Conservation (phyloP, 169 alveolate genomes). For the Perkinsus marinus region DNA sequence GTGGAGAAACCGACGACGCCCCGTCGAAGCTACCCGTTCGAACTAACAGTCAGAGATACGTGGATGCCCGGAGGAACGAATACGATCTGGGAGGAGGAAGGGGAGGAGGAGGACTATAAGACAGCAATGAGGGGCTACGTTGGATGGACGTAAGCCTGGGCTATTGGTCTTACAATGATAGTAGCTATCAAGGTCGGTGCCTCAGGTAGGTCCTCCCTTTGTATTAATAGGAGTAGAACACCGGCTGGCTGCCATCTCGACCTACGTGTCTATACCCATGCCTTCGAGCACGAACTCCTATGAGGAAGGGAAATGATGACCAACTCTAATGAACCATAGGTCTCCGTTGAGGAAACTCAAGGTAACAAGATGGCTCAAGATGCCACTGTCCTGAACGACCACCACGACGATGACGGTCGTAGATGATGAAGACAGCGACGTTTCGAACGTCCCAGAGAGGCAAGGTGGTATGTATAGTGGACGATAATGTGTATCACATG, state of each 20-base stretch:
- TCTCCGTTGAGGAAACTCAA: neutral
- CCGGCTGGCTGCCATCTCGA: no score
- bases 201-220: no score
- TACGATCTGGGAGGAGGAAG: neutral
- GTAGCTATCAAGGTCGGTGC: neutral
- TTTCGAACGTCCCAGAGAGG: neutral
- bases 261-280: no score
- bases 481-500: neutral
- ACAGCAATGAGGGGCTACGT: neutral
- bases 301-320: no score
- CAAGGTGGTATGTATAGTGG: neutral
- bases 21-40: neutral
- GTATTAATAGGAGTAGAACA: no score
- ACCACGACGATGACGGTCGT: no score
- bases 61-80: neutral
- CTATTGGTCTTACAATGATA: no score
- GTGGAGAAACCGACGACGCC: neutral
- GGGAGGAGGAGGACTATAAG: neutral
- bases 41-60: neutral
- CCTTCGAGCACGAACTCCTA: no score
- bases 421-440: neutral
- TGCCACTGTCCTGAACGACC: no score
- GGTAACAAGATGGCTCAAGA: neutral
- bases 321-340: no score
- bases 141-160: no score